phyloP scores from a whole-genome alignment of 192 early-diverging fungal species.

The Backusella mclennaniae region DNA sequence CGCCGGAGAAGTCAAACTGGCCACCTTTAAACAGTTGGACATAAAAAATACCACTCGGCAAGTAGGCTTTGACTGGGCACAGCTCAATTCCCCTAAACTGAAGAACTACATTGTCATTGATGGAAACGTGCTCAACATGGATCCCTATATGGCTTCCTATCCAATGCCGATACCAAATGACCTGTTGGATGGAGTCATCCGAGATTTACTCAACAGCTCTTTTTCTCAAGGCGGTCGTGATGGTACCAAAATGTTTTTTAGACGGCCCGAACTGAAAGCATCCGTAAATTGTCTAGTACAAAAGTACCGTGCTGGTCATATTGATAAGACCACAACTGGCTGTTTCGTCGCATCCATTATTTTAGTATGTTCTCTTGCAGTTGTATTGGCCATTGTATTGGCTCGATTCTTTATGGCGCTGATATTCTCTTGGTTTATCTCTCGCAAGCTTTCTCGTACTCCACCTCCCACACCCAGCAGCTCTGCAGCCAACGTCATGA shows the following conservation, averaged over 20 bases:
- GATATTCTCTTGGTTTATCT: constrained; percentile 75
- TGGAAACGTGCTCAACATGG: constrained; percentile 72
- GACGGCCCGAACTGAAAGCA: constrained; percentile 51
- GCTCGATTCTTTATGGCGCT: constrained; percentile 73
- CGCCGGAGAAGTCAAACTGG: constrained; percentile 29
- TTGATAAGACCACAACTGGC: constrained; percentile 74
- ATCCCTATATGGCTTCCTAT: constrained; percentile 54
- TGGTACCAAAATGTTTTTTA: constrained; percentile 67
- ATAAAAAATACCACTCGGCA: constrained; percentile 41
- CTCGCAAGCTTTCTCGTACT: constrained; percentile 45
- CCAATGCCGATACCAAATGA: constrained; percentile 41
- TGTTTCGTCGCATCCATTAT: constrained; percentile 69
- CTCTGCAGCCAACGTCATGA: background rate
- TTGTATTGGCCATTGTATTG: constrained; percentile 63
- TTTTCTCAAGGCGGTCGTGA: constrained; percentile 56
- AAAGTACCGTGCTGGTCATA: constrained; percentile 67
- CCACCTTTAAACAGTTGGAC: constrained; percentile 6
- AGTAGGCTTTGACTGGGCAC: constrained; percentile 69
- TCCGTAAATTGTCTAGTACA: constrained; percentile 53
- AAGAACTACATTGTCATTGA: constrained; percentile 69
- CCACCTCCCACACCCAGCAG: constrained; percentile 19
- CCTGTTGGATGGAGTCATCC: constrained; percentile 60
- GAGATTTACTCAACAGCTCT: constrained; percentile 37
- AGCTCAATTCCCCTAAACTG: constrained; percentile 37
- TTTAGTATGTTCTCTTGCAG: constrained; percentile 54